phyloP scores from a whole-genome alignment of 2,329 filamentous ascomycete species.

The Plectosphaerella cucumerina region DNA sequence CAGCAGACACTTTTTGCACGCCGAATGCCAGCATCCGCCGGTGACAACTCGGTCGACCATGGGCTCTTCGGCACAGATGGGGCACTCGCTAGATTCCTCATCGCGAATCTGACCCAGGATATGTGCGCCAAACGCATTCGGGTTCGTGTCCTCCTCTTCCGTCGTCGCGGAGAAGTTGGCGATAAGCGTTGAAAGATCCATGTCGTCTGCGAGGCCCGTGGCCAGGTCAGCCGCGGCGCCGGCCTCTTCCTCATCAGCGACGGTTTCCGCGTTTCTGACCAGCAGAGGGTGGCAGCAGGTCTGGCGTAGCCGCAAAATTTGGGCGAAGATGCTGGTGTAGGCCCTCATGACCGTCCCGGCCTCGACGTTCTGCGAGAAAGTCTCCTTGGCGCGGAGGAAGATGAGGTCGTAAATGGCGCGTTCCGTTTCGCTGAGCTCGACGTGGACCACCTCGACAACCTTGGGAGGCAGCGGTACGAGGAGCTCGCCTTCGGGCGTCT shows the following conservation, averaged over 20 bases:
- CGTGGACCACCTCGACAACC: conserved; percentile 77
- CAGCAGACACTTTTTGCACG: conserved; percentile 89
- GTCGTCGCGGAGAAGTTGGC: conserved; percentile 73
- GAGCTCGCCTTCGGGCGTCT: conserved; percentile 72
- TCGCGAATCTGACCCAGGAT: conserved; percentile 88
- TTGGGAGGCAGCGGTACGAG: conserved; percentile 80
- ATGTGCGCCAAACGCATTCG: conserved; percentile 76
- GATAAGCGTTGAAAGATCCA: conserved; percentile 87
- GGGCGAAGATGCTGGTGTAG: conserved; percentile 95
- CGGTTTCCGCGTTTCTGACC: conserved; percentile 77
- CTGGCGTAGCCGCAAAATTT: conserved; percentile 88
- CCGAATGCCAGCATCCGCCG: conserved; percentile 87
- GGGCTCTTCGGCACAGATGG: conserved; percentile 90
- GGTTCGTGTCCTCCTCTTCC: conserved; percentile 51
- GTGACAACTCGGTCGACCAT: conserved; percentile 95
- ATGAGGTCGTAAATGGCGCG: conserved; percentile 92
- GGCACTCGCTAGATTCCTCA: conserved; percentile 84
- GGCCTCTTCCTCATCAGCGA: conserved; percentile 84
- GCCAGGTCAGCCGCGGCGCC: conserved; percentile 72
- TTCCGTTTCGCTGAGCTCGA: conserved; percentile 81
- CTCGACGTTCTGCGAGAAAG: conserved; percentile 82
- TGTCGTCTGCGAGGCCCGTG: conserved; percentile 85
- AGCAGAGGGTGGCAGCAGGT: conserved; percentile 91
- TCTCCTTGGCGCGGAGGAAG: conserved; percentile 73
- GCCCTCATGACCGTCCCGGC: conserved; percentile 92